Evolutionary conservation across 176 grass and related monocot genomes (phyloP).

Genomic region (Aegilops longissima): DNA sequence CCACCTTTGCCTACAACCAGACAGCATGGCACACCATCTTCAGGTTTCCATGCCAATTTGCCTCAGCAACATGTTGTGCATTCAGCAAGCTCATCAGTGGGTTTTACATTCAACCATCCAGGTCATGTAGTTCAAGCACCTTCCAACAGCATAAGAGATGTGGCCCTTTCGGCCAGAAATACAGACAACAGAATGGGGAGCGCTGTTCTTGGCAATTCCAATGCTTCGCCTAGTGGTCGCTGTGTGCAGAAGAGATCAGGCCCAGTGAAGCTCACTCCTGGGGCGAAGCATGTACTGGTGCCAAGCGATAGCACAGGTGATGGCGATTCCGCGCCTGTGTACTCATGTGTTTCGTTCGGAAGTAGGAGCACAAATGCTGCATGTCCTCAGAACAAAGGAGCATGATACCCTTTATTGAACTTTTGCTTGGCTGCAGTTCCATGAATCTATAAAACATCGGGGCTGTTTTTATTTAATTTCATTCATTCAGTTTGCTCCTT

Average conservation of each 20-base stretch:
- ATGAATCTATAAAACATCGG: background rate
- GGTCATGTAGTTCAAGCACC: slow-evolving; percentile 9
- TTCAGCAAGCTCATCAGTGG: slow-evolving; percentile 27
- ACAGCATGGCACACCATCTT: slow-evolving; percentile 25
- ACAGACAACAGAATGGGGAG: slow-evolving; percentile 3
- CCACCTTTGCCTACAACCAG: slow-evolving; percentile 19
- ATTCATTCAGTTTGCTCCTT: background rate
- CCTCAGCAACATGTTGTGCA: slow-evolving; percentile 32
- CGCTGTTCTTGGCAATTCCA: slow-evolving; percentile 15
- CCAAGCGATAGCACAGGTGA: slow-evolving; percentile 38
- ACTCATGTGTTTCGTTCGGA: slow-evolving; percentile 40
- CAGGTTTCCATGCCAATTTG: slow-evolving; percentile 30
- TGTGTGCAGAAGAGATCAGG: slow-evolving; percentile 40
- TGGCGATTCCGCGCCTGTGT: slow-evolving; percentile 33
- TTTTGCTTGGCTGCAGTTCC: background rate
- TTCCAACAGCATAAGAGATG: slow-evolving; percentile 9
- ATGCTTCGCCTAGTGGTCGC: slow-evolving; percentile 27
- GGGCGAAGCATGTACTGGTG: slow-evolving; percentile 51
- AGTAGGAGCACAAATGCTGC: slow-evolving; percentile 14
- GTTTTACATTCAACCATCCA: slow-evolving; percentile 23
- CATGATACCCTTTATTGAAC: background rate
- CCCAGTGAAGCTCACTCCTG: slow-evolving; percentile 47
- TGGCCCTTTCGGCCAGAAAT: slow-evolving; percentile 24
- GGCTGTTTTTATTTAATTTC: background rate
- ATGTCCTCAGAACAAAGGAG: slow-evolving; percentile 20